Conservation (phyloP, 805 yeast species). For the Ogataea trehaloabstinens region DNA sequence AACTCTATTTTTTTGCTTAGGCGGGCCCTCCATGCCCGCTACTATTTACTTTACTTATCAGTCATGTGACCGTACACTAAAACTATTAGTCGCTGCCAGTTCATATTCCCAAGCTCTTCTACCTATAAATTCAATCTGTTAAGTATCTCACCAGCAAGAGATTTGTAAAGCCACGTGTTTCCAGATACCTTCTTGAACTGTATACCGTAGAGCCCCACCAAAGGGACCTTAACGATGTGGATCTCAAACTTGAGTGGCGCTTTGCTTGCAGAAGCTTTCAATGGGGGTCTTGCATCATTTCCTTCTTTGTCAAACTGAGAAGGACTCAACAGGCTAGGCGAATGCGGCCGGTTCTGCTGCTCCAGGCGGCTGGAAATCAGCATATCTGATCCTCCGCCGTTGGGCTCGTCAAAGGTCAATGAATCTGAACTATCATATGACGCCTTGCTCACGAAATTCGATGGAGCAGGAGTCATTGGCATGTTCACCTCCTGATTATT, state of each 20-base stretch:
- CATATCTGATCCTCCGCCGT: constrained; percentile 59
- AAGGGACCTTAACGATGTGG: constrained; percentile 87
- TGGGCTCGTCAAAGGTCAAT: constrained; percentile 51
- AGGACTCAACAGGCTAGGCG: constrained; percentile 14
- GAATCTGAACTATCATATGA: constrained; percentile 58
- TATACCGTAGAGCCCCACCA: constrained; percentile 87
- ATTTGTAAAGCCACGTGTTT: constrained; percentile 92
- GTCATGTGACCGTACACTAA: no score
- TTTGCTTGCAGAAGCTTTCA: constrained; percentile 26
- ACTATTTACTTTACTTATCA: no score
- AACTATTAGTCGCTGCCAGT: no score
- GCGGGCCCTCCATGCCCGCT: not conserved
- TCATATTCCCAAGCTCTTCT: no score
- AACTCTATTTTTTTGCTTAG: not conserved
- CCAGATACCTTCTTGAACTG: constrained; percentile 93
- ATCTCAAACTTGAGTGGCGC: constrained; percentile 86
- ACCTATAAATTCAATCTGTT: constrained; percentile 61
- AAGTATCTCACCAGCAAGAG: constrained; percentile 82
- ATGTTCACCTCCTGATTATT: constrained; percentile 49
- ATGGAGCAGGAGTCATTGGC: constrained; percentile 39
- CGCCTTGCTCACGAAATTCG: constrained; percentile 35
- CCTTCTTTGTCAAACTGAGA: constrained; percentile 9
- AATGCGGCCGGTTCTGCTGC: constrained; percentile 35
- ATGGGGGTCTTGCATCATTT: constrained; percentile 4
- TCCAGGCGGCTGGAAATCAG: constrained; percentile 57